Evolutionary conservation across 225 moss, liverwort and hornwort species (phyloP), one percentile per base, ranked within the genome.

Genomic region (Anthoceros angustus): DNA sequence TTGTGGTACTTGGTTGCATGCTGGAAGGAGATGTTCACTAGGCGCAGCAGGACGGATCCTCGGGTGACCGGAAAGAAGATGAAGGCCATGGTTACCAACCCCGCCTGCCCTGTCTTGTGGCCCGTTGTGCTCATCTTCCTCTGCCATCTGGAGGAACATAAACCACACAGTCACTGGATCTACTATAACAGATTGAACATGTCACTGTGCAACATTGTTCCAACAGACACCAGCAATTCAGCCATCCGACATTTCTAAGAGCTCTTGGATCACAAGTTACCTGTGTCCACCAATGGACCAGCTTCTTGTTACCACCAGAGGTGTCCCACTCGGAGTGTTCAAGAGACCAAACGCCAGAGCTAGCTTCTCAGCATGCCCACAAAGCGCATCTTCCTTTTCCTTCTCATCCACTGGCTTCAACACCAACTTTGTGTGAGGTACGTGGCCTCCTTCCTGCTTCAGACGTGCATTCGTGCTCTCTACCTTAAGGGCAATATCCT

Each of bases 61-160:
- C 84, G 69, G 8, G 86, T 81, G 18, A 86, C 79, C 1, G 86
- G 84, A 24, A 84, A 74, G 75, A 86, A 86, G 15, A 86, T 1
- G 6, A 86, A 71, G 63, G 79, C 79, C 77, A 86, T 86, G 2
- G 75, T 23, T 18, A 55, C 14, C 55, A 55, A 18, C n/a, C 55
- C 23, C 55, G 23, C 18, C 18, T 55, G 55, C 23, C 55, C 55
- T 8, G 55, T 55, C 23, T 55, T 55, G 55, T 55, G 55, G 0
- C 55, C 55, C 7, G 55, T 12, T 7, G n/a, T 55, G 55, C 23
- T 20, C 55, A 55, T 5, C 55, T 55, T 55, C 55, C 23, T 9
- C 8, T 55, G 55, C 55, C 55, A 55, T 23, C 55, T 55, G 16
- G 16, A 46, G 45, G 1, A 46, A 46, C 45, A 46, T 2, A 1